Conservation (phyloP, 148 eudicot genomes). For the Amaranthus palmeri region DNA sequence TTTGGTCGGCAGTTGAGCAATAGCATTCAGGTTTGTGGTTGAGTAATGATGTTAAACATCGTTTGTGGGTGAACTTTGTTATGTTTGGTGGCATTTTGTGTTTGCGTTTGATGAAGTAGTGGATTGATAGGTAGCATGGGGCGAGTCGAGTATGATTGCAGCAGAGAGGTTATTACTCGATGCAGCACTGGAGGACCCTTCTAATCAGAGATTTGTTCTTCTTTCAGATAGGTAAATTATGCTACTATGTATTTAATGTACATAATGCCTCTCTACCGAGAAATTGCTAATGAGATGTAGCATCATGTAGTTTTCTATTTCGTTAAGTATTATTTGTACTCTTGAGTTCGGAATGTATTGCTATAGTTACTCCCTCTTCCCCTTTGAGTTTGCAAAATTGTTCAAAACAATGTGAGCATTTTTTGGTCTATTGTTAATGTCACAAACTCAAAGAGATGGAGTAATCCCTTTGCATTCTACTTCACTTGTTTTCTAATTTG, state of each 20-base stretch:
- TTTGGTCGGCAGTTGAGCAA: constrained; percentile 63
- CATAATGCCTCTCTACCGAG: background rate
- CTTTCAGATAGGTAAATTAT: constrained; percentile 79
- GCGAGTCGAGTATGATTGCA: constrained; percentile 85
- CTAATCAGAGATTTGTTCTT: constrained; percentile 92
- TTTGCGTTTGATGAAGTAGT: constrained; percentile 3
- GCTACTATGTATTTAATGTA: background rate
- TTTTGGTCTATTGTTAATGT: no score
- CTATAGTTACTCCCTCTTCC: background rate
- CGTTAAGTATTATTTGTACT: background rate
- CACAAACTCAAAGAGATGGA: no score
- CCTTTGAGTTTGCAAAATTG: no score
- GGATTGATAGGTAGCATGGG: constrained; percentile 75
- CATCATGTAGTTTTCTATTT: background rate
- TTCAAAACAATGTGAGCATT: no score
- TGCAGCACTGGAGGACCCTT: constrained; percentile 82
- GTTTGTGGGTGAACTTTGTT: background rate
- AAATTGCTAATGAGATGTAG: background rate
- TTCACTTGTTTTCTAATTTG: constrained; percentile 9
- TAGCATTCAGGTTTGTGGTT: constrained; percentile 66
- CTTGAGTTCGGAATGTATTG: background rate
- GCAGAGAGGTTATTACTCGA: constrained; percentile 85
- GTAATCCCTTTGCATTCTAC: background rate
- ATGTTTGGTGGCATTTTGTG: constrained; percentile 11
- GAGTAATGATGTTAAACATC: background rate